Base-by-base conservation (phyloP, 306 rosid genomes). In the Medicago lupulina region DNA sequence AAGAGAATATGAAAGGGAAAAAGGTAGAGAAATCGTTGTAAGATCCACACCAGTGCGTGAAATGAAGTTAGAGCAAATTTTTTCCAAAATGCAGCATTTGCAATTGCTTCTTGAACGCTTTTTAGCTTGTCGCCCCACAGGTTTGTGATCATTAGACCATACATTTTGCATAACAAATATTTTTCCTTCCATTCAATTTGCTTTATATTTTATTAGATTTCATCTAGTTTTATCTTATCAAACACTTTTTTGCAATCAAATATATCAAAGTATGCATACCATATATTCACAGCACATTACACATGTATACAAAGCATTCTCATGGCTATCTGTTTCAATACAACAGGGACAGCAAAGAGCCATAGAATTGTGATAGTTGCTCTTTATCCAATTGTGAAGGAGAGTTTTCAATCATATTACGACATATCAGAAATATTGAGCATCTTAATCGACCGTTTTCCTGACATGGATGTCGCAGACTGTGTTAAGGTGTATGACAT, bases 81-180 rank as follows among this genome's bases (percentile, higher is more conserved):
- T 88, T 69, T 90, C 96, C 0, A 88, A 83, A 81, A 80, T 84
- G 84, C 97, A 92, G 47, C 99, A 92, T 77, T 74, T 92, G 85
- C 97, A 89, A 19, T 87, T 89, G 78, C 85, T 96, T 41, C 97
- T 96, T 38, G 98, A 90, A 63, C 93, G 98, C 15, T 88, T 92
- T 70, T 67, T 92, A 63, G 98, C 97, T 55, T 89, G 96, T 80
- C 99, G 97, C 18, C 99, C 99, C 44, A 90, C 98, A 92, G 99
- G 99, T 93, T 74, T 63, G 76, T 70, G 17, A 17, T 19, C n/a
- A 21, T 14, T 58, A 21, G 9, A 25, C 25, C 46, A 21, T 0
- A 46, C 59, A 21, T 17, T 46, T 72, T 77, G 4, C 16, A 39
- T 7, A 1, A n/a, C 12, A 65, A 53, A 14, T 16, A 7, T 11